Base-by-base conservation (phyloP, 2,329 filamentous ascomycete genomes). In the Arthrocladium fulminans region DNA sequence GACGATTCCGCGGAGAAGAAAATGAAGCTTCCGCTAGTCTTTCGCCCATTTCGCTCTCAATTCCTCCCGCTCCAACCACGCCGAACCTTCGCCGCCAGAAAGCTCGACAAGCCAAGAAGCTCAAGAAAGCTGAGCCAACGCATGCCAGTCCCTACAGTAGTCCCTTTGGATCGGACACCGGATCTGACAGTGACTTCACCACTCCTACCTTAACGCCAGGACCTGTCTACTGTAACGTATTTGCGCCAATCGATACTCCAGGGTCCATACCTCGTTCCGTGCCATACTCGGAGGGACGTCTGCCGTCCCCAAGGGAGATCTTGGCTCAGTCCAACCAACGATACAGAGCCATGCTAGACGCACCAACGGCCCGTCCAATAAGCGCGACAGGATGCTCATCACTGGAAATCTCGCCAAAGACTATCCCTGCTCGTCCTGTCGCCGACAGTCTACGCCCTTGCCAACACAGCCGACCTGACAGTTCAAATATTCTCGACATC, bases 241-340 rank as follows among this genome's bases (percentile, higher is more conserved):
- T 66, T 61, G 71, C 64, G 1, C 65, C 69, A 0, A 59, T 71
- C 43, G 74, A 74, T 43, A 61, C 61, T 2, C 65, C 66, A 2
- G 59, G 63, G 19, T 62, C 60, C 9, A 49, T 51, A 10, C 48
- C 55, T 7, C 51, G 41, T 30, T 52, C 47, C 29, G 45, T 55
- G 27, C 55, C 48, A 41, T 59, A 19, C 48, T 51, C 5, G 23
- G 43, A 7, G 44, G 52, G 19, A 42, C 24, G n/a, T 46, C 44
- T 20, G 42, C 41, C 39, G 5, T 19, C 39, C 2, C 39, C 47
- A 17, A 27, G 22, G n/a, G 47, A 49, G 2, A 39, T 41, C n/a
- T 30, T 38, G 30, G 15, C 22, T n/a, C 48, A 32, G 7, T 37
- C 10, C 15, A 25, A 22, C 37, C 20, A n/a, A 15, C 41, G n/a